phyloP scores from a whole-genome alignment of 2,329 filamentous ascomycete species.

The Verticillium albo-atrum region DNA sequence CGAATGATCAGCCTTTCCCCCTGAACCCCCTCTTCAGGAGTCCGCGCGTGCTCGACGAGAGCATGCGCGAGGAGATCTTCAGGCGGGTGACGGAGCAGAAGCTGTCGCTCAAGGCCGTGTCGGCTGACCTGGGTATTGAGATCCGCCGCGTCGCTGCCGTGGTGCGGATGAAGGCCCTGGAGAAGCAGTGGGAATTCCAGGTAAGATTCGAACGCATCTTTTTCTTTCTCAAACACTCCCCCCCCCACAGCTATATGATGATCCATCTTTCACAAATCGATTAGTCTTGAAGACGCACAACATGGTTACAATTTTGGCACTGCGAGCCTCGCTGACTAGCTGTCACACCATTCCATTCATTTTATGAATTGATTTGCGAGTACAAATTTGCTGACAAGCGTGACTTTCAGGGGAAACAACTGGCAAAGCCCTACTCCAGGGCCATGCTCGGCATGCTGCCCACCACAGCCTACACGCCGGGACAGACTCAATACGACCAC shows the following conservation, averaged over 20 bases:
- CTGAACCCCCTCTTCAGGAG: constrained; percentile 67
- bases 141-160: constrained; percentile 82
- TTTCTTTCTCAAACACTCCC: neutral
- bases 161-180: constrained; percentile 78
- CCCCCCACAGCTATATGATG: constrained; percentile 40
- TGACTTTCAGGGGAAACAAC: constrained; percentile 60
- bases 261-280: constrained; percentile 71
- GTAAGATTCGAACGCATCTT: constrained; percentile 48
- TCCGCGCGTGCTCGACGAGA: constrained; percentile 69
- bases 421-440: constrained; percentile 72
- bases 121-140: constrained; percentile 72
- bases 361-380: neutral
- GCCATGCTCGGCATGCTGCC: constrained; percentile 80
- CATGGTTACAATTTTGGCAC: constrained; percentile 82
- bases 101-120: constrained; percentile 69
- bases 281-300: constrained; percentile 98
- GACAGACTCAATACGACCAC: constrained; percentile 40
- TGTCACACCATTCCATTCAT: neutral
- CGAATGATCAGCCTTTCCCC: constrained; percentile 61
- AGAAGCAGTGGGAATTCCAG: constrained; percentile 71
- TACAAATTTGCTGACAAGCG: constrained; percentile 13
- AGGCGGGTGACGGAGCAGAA: constrained; percentile 59
- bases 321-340: constrained; percentile 68
- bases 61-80: constrained; percentile 70
- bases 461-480: constrained; percentile 52